These are phyloP conservation scores for Neohortaea acidophila DNA, from an alignment of 495 filamentous ascomycete genomes.

Conservation along the genomic window DNA sequence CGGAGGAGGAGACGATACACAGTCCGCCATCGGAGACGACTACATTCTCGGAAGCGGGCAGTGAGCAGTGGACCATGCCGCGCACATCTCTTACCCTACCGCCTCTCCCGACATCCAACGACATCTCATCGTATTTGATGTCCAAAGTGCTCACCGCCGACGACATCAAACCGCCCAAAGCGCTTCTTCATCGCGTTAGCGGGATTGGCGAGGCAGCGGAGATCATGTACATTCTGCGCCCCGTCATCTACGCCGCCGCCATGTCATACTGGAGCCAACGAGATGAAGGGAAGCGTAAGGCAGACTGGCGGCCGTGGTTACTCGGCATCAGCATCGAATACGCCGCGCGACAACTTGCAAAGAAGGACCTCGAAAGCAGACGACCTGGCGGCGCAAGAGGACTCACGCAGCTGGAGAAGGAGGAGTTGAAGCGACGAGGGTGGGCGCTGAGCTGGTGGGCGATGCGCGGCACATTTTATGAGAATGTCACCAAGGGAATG, in stretches of 20 bases:
- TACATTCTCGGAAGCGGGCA: conserved; percentile 23
- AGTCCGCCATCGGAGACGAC: conserved; percentile 31
- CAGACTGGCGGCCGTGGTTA: conserved; percentile 73
- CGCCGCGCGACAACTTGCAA: conserved; percentile 68
- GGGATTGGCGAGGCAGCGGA: conserved; percentile 65
- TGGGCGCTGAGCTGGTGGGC: conserved; percentile 91
- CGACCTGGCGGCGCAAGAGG: conserved; percentile 51
- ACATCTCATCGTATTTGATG: conserved; percentile 73
- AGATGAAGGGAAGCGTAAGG: conserved; percentile 35
- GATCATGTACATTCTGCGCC: conserved; percentile 76
- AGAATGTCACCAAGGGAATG: conserved; percentile 69
- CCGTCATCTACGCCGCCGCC: conserved; percentile 74
- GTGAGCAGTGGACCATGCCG: conserved; percentile 77
- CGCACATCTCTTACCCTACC: conserved; percentile 76
- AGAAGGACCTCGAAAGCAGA: conserved; percentile 50
- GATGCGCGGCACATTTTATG: conserved; percentile 91
- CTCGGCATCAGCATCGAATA: conserved; percentile 78
- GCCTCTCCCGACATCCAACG: conserved; percentile 56
- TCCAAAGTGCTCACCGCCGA: conserved; percentile 87
- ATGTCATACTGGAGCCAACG: conserved; percentile 51
- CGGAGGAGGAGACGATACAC: conserved; percentile 17
- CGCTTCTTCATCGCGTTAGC: conserved; percentile 61
- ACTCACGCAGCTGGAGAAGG: conserved; percentile 68
- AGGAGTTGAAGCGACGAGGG: conserved; percentile 69
- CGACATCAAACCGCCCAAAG: conserved; percentile 80